Evolutionary conservation across 371 early-diverging fungal species (phyloP), one percentile per base, ranked within the genome.

Genomic region (Massospora cicadina): DNA sequence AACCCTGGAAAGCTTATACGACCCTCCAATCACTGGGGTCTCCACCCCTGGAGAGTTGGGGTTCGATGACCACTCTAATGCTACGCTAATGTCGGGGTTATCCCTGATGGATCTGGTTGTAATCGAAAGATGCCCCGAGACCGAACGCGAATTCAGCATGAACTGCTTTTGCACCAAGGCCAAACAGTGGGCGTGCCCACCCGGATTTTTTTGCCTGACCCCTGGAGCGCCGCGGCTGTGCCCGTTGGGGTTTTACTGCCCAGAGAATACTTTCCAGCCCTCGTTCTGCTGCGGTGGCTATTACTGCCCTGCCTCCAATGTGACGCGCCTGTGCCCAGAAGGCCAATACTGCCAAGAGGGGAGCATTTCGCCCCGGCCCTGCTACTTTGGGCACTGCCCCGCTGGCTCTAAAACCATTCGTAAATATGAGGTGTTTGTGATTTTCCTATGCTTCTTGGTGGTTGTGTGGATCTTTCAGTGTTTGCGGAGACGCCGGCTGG

Each of bases 271-370:
- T 2, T 68, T 72, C 25, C 78, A 78, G 62, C 78, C 78, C 2
- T 66, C 74, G 60, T 78, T 73, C 33, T 78, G 78, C 62, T 75
- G 75, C 60, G 33, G 67, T 0, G 76, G 78, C n/a, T 78, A 76
- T 55, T 75, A 73, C 33, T 78, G 78, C 63, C 70, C 76, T 7
- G 58, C 66, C 29, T 67, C 76, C 0, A 65, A 61, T 2, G 69
- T 68, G 0, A 30, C 72, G n/a, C 66, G 64, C 1, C 24, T 72
- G 24, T 76, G 76, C 58, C 76, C 76, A 2, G 67, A 72, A 56
- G 72, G 70, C n/a, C 65, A 69, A 21, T 72, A 72, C 33, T 75
- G 73, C 29, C 71, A 72, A 23, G 29, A 66, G 55, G 53, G 68
- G 23, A 25, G 27, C 55, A 58, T 54, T 23, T 31, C 43, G 25